phyloP scores from a whole-genome alignment of 805 yeast species.

The Cyberlindnera americana region DNA sequence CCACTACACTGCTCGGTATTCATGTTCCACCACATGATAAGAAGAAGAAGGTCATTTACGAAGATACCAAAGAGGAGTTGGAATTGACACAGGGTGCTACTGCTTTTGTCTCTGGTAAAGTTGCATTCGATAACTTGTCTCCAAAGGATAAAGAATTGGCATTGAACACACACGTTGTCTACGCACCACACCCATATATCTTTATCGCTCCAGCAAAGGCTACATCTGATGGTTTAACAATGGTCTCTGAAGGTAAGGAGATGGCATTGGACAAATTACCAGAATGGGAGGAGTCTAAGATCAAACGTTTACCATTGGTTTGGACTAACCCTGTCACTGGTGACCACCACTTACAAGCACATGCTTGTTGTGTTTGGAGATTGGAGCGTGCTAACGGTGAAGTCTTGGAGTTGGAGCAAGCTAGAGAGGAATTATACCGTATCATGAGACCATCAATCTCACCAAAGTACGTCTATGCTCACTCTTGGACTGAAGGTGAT shows the following conservation, averaged over 20 bases:
- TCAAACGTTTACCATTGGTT: slow-evolving; percentile 78
- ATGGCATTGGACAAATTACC: slow-evolving; percentile 65
- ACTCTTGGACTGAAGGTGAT: slow-evolving; percentile 81
- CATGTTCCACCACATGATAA: slow-evolving; percentile 70
- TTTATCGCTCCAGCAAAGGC: slow-evolving; percentile 79
- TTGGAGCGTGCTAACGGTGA: slow-evolving; percentile 55
- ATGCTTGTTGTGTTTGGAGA: slow-evolving; percentile 80
- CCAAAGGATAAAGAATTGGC: slow-evolving; percentile 74
- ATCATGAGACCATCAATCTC: slow-evolving; percentile 84
- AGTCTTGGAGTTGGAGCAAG: slow-evolving; percentile 60
- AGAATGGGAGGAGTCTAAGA: slow-evolving; percentile 74
- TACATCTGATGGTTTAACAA: slow-evolving; percentile 81
- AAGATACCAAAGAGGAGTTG: slow-evolving; percentile 58
- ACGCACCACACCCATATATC: slow-evolving; percentile 92
- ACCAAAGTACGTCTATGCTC: slow-evolving; percentile 72
- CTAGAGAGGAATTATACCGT: slow-evolving; percentile 66
- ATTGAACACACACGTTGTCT: slow-evolving; percentile 72
- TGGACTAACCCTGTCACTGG: slow-evolving; percentile 92
- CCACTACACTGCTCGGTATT: slow-evolving; percentile 80
- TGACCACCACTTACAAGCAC: slow-evolving; percentile 79
- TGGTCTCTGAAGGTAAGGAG: slow-evolving; percentile 79
- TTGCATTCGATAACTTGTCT: slow-evolving; percentile 63
- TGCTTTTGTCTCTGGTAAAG: slow-evolving; percentile 82
- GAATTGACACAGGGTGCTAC: slow-evolving; percentile 83
- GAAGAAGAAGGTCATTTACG: slow-evolving; percentile 63